Evolutionary conservation across 805 yeast genomes (phyloP).

Genomic region (Cyberlindnera euphorbiiphila): DNA sequence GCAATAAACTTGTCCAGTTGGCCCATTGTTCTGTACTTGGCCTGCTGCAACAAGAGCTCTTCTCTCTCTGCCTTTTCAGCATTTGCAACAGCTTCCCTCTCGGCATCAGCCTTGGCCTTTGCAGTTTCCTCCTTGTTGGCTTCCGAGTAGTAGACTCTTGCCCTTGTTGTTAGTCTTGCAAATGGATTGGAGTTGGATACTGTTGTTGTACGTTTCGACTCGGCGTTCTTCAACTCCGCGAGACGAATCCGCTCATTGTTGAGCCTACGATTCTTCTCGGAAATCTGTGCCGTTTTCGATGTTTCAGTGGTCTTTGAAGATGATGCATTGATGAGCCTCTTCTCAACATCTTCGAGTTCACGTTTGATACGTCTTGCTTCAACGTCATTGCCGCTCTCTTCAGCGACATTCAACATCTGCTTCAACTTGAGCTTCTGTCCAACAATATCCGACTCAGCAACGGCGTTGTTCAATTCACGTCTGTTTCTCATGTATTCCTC

Average conservation of each 20-base stretch:
- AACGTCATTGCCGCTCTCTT: slow-evolving; percentile 40
- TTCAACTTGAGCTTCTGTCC: slow-evolving; percentile 65
- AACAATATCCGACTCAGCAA: slow-evolving; percentile 71
- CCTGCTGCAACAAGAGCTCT: slow-evolving; percentile 42
- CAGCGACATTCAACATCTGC: slow-evolving; percentile 74
- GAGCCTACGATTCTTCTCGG: slow-evolving; percentile 68
- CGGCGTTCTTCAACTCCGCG: slow-evolving; percentile 69
- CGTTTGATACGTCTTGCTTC: slow-evolving; percentile 35
- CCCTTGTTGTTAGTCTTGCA: slow-evolving; percentile 81
- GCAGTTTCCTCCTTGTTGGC: slow-evolving; percentile 54
- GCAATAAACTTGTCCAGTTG: slow-evolving; percentile 50
- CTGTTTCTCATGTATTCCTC: slow-evolving; percentile 75
- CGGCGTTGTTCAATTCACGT: slow-evolving; percentile 52
- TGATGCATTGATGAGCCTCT: slow-evolving; percentile 33
- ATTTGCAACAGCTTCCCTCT: slow-evolving; percentile 39
- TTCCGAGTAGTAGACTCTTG: slow-evolving; percentile 70
- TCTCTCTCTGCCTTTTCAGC: slow-evolving; percentile 42
- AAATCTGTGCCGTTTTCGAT: slow-evolving; percentile 29
- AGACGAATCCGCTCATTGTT: slow-evolving; percentile 73
- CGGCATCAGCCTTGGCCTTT: slow-evolving; percentile 52
- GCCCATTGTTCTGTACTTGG: slow-evolving; percentile 56
- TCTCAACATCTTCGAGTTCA: slow-evolving; percentile 35
- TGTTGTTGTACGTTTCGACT: slow-evolving; percentile 43
- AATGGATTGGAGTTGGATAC: slow-evolving; percentile 71
- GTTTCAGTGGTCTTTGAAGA: slow-evolving; percentile 33